Evolutionary conservation across 2,329 filamentous ascomycete genomes (phyloP), one percentile per base, ranked within the genome.

Genomic region (Parascedosporium putredinis): DNA sequence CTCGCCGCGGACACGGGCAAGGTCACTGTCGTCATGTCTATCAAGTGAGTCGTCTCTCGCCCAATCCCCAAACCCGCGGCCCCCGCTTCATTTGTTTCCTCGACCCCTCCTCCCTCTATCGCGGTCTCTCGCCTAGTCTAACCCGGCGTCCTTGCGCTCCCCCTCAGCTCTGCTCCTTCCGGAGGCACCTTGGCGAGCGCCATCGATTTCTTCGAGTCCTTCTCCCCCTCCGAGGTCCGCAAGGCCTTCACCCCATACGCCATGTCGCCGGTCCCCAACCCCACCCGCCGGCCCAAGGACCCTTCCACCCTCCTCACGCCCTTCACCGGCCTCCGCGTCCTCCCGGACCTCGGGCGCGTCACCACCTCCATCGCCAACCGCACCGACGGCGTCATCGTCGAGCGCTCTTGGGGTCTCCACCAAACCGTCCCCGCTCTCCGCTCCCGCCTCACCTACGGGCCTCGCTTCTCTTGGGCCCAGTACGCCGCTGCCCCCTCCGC

Each of bases 171-270:
- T 23, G 57, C 64, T 1, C 74, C 78, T 2, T 84, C 81, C 1
- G 81, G 81, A n/a, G 82, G 82, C 44, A 83, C 86, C 2, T 65
- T 90, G 4, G 73, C 78, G 29, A 89, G 88, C 0, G 68, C 81
- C 3, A 63, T 96, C 12, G 74, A 62, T 44, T 55, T 81, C 20
- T 69, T 80, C 51, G 79, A 83, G 23, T 62, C 64, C 43, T 81
- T 74, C 58, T 65, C 67, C 20, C 47, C 76, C 16, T 64, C 68
- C 45, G 67, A 81, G 48, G 55, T 83, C 5, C 59, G 58, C 12
- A 65, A 63, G 3, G 65, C 74, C 2, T 60, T 67, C 49, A 60
- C 62, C 22, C 79, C 80, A 12, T 83, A 74, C 58, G 73, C 74
- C 1, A 63, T 78, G 8, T 84, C 79, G 1, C 81, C 81, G 0